phyloP scores from a whole-genome alignment of 2,329 filamentous ascomycete species.

The Huntiella bhutanensis region DNA sequence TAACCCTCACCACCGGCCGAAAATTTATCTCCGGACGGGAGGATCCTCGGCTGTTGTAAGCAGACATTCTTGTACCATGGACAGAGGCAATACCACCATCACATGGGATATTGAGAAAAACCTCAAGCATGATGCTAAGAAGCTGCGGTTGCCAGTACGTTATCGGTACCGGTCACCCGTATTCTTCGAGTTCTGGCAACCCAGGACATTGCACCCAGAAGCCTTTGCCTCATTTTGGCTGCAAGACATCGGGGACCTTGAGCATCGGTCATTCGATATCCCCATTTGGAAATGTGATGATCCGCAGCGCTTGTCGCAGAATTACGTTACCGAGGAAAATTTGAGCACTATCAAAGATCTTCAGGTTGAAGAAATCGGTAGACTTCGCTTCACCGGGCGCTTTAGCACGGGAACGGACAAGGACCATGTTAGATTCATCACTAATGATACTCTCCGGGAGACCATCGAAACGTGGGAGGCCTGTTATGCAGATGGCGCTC shows the following conservation, averaged over 20 bases:
- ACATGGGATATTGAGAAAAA: slow-evolving; percentile 29
- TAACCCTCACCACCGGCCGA: slow-evolving; percentile 45
- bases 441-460: slow-evolving; percentile 75
- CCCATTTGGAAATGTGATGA: slow-evolving; percentile 77
- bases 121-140: slow-evolving; percentile 18
- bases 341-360: slow-evolving; percentile 51
- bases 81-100: slow-evolving; percentile 16
- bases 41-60: slow-evolving; percentile 49
- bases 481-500: slow-evolving; percentile 72
- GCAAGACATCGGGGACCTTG: slow-evolving; percentile 63
- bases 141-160: slow-evolving; percentile 62
- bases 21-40: slow-evolving; percentile 64
- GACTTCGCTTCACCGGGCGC: slow-evolving; percentile 57
- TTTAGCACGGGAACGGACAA: slow-evolving; percentile 87
- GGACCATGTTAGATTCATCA: slow-evolving; percentile 65
- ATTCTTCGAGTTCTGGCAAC: slow-evolving; percentile 65
- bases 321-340: slow-evolving; percentile 74
- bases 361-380: slow-evolving; percentile 60
- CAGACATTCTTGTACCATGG: slow-evolving; percentile 1
- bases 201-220: slow-evolving; percentile 49
- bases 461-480: slow-evolving; percentile 92
- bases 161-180: slow-evolving; percentile 79
- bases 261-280: slow-evolving; percentile 60
- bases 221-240: slow-evolving; percentile 75
- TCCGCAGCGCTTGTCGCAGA: slow-evolving; percentile 61